These are phyloP conservation scores for Fusarium compactum DNA, from an alignment of 2,329 filamentous ascomycete genomes.

Conservation along the genomic window DNA sequence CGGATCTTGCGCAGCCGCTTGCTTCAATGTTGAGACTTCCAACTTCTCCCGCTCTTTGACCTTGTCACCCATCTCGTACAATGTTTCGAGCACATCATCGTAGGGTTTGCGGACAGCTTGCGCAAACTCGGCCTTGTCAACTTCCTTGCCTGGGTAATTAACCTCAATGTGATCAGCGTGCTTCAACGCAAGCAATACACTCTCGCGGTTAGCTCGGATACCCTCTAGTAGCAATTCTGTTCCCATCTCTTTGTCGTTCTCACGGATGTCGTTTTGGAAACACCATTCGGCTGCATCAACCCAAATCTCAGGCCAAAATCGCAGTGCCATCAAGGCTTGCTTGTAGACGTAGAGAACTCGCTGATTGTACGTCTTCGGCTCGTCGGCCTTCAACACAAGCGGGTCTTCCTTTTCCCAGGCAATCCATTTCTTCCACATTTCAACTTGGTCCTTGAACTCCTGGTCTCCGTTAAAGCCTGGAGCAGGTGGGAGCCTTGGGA, in stretches of 20 bases:
- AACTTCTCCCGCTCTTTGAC: constrained; percentile 72
- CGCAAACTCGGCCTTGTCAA: constrained; percentile 81
- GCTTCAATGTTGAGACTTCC: constrained; percentile 68
- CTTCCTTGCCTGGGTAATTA: constrained; percentile 80
- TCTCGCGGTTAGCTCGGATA: constrained; percentile 91
- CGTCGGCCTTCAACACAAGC: constrained; percentile 85
- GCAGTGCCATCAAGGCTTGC: constrained; percentile 90
- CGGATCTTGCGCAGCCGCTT: constrained; percentile 58
- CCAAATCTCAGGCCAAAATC: constrained; percentile 97
- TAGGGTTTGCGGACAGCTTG: constrained; percentile 85
- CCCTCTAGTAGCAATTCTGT: constrained; percentile 85
- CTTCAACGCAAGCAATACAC: constrained; percentile 88
- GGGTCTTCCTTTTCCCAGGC: constrained; percentile 95
- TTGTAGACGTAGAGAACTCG: constrained; percentile 92
- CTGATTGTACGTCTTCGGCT: constrained; percentile 78
- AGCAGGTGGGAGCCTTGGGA: constrained; percentile 85
- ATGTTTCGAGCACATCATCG: constrained; percentile 82
- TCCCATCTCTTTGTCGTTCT: constrained; percentile 72
- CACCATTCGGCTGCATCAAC: constrained; percentile 95
- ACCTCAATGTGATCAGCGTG: constrained; percentile 89
- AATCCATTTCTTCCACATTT: constrained; percentile 94
- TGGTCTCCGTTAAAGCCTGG: constrained; percentile 87
- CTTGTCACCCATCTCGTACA: constrained; percentile 89
- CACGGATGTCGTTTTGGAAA: constrained; percentile 77
- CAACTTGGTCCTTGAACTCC: constrained; percentile 86